Evolutionary conservation across 169 alveolate genomes (phyloP), one percentile per base, ranked within the genome.

Genomic region (Plasmodium fragile): DNA sequence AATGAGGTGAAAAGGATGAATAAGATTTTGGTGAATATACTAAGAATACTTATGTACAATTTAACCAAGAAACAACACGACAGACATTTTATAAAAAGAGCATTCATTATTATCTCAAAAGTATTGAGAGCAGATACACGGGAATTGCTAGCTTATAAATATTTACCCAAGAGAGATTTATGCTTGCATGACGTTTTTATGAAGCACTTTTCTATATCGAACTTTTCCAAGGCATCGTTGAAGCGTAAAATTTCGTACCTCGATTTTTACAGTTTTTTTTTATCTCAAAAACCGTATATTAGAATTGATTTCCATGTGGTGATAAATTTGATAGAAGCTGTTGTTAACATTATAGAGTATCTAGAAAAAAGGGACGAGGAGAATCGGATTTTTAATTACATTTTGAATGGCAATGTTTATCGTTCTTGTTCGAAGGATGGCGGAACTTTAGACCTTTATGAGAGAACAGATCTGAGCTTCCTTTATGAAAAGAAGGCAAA

Each of bases 251-350:
- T 78, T 78, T 55, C 80, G 5, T 89, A 78, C 49, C 45, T 89
- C 28, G 94, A 89, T 77, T 34, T 78, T 32, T 89, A 49, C 8
- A 78, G 94, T n/a, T 78, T 89, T 89, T 89, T 89, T 30, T 41
- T 89, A 89, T 41, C 81, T 3, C 90, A 78, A 18, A 72, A 78
- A 18, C 94, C 85, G 45, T 39, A 45, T 49, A 78, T 89, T 3
- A 78, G 18, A 49, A 59, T 89, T 39, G 89, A 78, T 30, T 39
- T 59, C 10, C 49, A 53, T 11, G 49, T 77, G 13, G 45, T 89
- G 16, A 34, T 28, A n/a, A 89, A 55, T 30, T 59, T 89, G 49
- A 89, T 89, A 34, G 71, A 78, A 49, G 16, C 13, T 16, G 34
- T 89, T 55, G 72, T 89, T 7, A 34, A 59, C 1, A 89, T 89